Evolutionary conservation across 306 rosid genomes (phyloP).

Genomic region (Myrica gale): DNA sequence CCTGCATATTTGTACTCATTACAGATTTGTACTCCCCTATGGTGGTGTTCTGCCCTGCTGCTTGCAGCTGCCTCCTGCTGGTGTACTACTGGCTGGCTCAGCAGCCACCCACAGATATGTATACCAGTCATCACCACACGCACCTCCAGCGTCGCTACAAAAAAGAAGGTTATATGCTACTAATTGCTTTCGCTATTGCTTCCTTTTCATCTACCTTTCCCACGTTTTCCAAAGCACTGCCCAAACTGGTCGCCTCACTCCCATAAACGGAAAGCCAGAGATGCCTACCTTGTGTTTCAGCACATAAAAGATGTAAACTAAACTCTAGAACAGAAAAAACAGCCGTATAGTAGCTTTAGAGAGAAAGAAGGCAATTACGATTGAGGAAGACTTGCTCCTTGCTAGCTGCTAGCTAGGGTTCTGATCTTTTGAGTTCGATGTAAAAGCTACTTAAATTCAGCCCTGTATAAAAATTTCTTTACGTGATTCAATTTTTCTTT

Average conservation of each 20-base stretch:
- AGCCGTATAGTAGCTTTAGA: not conserved
- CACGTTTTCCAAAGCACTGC: conserved; percentile 38
- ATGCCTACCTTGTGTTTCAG: conserved; percentile 63
- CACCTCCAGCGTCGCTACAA: not conserved
- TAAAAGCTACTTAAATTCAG: not conserved
- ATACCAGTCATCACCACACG: not conserved
- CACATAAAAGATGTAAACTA: conserved; percentile 46
- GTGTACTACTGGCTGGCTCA: not conserved
- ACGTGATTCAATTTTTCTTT: not conserved
- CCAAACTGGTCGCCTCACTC: conserved; percentile 40
- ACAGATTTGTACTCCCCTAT: conserved; percentile 28
- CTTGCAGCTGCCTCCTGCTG: not conserved
- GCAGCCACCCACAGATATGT: conserved; percentile 3
- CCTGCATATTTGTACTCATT: conserved; percentile 44
- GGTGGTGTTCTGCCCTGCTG: conserved; percentile 16
- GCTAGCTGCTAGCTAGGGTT: conserved; percentile 28
- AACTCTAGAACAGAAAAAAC: conserved; percentile 48
- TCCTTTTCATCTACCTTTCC: conserved; percentile 8
- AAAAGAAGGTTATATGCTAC: not conserved
- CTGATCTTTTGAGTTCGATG: conserved; percentile 12
- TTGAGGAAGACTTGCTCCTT: conserved; percentile 23
- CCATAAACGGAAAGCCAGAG: conserved; percentile 53
- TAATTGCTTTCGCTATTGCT: not conserved
- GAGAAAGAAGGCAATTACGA: conserved; percentile 8
- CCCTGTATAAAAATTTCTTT: not conserved